Conservation (phyloP, 176 grass and related monocot genomes). For the Oryza australiensis region DNA sequence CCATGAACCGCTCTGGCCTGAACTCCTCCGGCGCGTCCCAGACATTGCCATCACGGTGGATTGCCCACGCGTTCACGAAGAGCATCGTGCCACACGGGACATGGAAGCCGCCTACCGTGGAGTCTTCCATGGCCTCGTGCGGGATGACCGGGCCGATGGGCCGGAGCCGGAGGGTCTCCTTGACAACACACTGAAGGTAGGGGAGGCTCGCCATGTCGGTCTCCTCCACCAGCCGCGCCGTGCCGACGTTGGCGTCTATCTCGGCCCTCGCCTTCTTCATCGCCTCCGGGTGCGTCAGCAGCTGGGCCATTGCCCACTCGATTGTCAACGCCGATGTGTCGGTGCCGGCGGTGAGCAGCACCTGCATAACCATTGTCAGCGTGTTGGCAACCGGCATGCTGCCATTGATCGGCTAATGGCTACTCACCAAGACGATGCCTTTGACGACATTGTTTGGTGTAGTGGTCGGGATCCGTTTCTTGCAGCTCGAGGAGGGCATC, state of each 20-base stretch:
- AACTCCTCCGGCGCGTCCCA: constrained; percentile 68
- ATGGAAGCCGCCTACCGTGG: constrained; percentile 37
- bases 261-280: constrained; percentile 40
- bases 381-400: neutral
- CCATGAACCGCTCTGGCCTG: constrained; percentile 61
- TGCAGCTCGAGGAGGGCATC: constrained; percentile 53
- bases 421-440: constrained; percentile 51
- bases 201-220: constrained; percentile 49
- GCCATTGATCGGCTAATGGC: neutral
- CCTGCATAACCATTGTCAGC: neutral
- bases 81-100: constrained; percentile 51
- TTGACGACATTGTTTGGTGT: constrained; percentile 65
- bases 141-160: constrained; percentile 50
- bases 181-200: constrained; percentile 52
- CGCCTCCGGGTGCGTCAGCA: constrained; percentile 37
- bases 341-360: constrained; percentile 48
- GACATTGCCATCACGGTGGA: constrained; percentile 52
- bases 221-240: constrained; percentile 46
- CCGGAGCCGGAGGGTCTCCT: constrained; percentile 60
- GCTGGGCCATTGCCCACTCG: constrained; percentile 70
- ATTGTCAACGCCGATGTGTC: constrained; percentile 53
- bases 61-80: constrained; percentile 60
- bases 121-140: constrained; percentile 62
- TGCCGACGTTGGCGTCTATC: constrained; percentile 41
- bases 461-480: constrained; percentile 44